Evolutionary conservation across 129 eudicot genomes (phyloP), one percentile per base, ranked within the genome.

Genomic region (Helianthus tuberosus): DNA sequence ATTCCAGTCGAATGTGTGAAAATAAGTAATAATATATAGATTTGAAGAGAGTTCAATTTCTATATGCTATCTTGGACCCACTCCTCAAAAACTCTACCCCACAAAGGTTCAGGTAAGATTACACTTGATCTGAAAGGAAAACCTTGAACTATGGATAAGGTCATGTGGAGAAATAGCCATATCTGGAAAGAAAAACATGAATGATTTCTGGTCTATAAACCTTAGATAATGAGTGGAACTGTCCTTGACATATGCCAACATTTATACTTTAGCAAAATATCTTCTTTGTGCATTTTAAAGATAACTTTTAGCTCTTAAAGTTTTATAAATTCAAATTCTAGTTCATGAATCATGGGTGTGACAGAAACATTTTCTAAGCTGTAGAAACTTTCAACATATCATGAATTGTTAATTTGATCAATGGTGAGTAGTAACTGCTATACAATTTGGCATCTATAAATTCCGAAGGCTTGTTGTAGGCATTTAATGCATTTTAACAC

Each of bases 51-150:
- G 57, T 14, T n/a, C 57, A 51, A 51, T 55, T 39, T 38, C 63
- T 35, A 47, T 69, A 58, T 36, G 38, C 6, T 69, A 55, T 52
- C 36, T 41, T 8, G 64, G 75, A 69, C 39, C 11, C 75, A 15
- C 11, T 15, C 51, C 46, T 35, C 17, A 35, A 61, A 61, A 16
- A 16, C 50, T 60, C 64, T 11, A 54, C 17, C 64, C 64, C 64
- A 53, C 75, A 5, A 70, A 70, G 64, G 17, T 51, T 52, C 74
- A 36, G 16, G 17, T 52, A n/a, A 54, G 16, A 16, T 70, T 53
- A 70, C 74, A 52, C 8, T 54, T 53, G 11, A 53, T 54, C 64
- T 52, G 17, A 52, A 52, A 70, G 50, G 35, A 59, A 63, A 52
- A 53, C 36, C 11, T 16, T 16, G 16, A 12, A 43, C 32, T 29